phyloP scores from a whole-genome alignment of 371 early-diverging fungal species.

The Amoeboaphelidium protococcarum region DNA sequence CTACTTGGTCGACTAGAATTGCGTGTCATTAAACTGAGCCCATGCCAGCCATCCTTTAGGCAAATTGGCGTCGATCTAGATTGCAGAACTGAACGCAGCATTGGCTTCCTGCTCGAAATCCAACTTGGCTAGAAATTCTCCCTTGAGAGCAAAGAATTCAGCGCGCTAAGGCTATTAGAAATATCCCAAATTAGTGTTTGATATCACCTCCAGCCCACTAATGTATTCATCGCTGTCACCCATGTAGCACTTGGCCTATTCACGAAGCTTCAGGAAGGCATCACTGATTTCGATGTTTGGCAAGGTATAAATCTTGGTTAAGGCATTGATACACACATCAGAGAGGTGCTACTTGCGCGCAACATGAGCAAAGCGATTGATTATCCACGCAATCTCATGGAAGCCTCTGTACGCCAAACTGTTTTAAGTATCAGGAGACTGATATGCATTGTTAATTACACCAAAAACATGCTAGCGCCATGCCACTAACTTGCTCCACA shows the following conservation, averaged over 20 bases:
- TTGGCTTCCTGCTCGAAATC: slow-evolving; percentile 66
- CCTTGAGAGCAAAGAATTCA: slow-evolving; percentile 92
- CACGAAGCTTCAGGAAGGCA: slow-evolving; percentile 85
- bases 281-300: slow-evolving; percentile 98
- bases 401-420: slow-evolving; percentile 70
- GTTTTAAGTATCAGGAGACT: slow-evolving; percentile 23
- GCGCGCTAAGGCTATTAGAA: slow-evolving; percentile 80
- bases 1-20: slow-evolving; percentile 55
- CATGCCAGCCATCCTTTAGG: slow-evolving; percentile 92
- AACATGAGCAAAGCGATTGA: slow-evolving; percentile 97
- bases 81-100: slow-evolving; percentile 71
- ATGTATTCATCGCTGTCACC: slow-evolving; percentile 56
- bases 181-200: slow-evolving; percentile 90
- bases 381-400: slow-evolving; percentile 98
- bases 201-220: slow-evolving; percentile 87
- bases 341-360: slow-evolving; percentile 80
- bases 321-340: slow-evolving; percentile 72
- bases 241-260: slow-evolving; percentile 87
- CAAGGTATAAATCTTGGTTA: slow-evolving; percentile 89
- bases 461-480: slow-evolving; percentile 95
- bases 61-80: slow-evolving; percentile 61
- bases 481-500: slow-evolving; percentile 91
- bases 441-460: slow-evolving; percentile 75
- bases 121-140: slow-evolving; percentile 68
- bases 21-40: slow-evolving; percentile 79